Percentiles rank a stretch among this genome's conserved stretches.
Conservation (phyloP, 2,329 filamentous ascomycete genomes). For the Epichloe uncinata region DNA sequence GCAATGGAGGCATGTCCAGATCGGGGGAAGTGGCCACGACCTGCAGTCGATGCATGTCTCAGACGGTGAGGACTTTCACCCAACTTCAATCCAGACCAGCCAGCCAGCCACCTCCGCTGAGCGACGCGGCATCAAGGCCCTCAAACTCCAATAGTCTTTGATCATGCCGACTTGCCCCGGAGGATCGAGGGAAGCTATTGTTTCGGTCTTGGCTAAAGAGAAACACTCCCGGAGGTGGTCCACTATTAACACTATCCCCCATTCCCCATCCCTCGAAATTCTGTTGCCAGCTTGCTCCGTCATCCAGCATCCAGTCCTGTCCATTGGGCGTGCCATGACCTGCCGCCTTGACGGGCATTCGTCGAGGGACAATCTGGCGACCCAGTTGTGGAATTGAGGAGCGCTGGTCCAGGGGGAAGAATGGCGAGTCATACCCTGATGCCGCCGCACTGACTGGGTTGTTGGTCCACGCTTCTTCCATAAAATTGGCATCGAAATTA, state of each 20-base stretch:
- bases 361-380: slow-evolving; percentile 10
- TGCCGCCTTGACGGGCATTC: neutral
- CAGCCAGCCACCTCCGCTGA: slow-evolving; percentile 22
- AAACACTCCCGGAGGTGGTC: slow-evolving; percentile 15
- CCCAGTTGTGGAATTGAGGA: slow-evolving; percentile 3
- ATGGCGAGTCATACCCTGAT: slow-evolving; percentile 1
- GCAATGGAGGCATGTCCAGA: neutral
- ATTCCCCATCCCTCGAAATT: slow-evolving; percentile 42
- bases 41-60: neutral
- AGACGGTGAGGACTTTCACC: neutral
- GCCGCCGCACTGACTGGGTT: neutral
- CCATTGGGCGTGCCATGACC: slow-evolving; percentile 25
- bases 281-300: slow-evolving; percentile 44
- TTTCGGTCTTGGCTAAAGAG: slow-evolving; percentile 15
- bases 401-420: slow-evolving; percentile 2
- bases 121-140: slow-evolving; percentile 16
- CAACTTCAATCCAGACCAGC: slow-evolving; percentile 21
- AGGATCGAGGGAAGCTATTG: slow-evolving; percentile 6
- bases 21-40: neutral
- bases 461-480: slow-evolving; percentile 14
- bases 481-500: slow-evolving; percentile 10
- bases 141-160: slow-evolving; percentile 18
- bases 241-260: slow-evolving; percentile 10
- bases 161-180: slow-evolving; percentile 5
- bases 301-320: slow-evolving; percentile 44